Percentiles rank a stretch among this genome's conserved stretches.
These are phyloP conservation scores for Blastocystis sp. DNA, from an alignment of 352 stramenopile species.

Conservation along the genomic window DNA sequence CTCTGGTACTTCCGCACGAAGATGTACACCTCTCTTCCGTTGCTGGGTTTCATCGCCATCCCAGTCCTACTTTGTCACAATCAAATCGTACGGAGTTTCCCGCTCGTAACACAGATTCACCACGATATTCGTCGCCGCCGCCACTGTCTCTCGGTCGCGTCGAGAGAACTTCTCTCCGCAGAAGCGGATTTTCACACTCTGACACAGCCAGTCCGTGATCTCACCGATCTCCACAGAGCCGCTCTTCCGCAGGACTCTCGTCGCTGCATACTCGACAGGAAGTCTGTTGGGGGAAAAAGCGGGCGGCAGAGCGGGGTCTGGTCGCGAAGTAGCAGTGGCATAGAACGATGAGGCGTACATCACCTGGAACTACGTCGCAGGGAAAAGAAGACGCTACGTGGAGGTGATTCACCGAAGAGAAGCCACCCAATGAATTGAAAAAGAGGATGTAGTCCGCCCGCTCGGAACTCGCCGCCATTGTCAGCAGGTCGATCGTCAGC, in stretches of 20 bases:
- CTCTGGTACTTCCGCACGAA: conserved; percentile 27
- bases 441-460: conserved; percentile 46
- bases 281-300: background rate
- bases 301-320: background rate
- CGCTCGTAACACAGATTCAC: background rate
- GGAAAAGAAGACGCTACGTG: background rate
- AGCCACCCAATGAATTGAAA: conserved; percentile 39
- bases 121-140: background rate
- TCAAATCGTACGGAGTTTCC: background rate
- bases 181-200: conserved; percentile 9
- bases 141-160: background rate
- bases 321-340: background rate
- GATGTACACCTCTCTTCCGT: conserved; percentile 31
- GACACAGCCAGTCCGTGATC: conserved; percentile 8
- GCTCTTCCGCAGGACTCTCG: background rate
- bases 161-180: background rate
- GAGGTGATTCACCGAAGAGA: conserved; percentile 56
- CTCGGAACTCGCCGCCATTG: conserved; percentile 1
- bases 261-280: background rate
- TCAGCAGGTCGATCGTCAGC: background rate
- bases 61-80: conserved; percentile 1
- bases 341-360: conserved; percentile 58
- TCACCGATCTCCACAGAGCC: background rate
- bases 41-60: background rate
- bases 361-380: conserved; percentile 19